Base-by-base conservation (phyloP, 352 stramenopile genomes). In the Globisporangium mamillatum region DNA sequence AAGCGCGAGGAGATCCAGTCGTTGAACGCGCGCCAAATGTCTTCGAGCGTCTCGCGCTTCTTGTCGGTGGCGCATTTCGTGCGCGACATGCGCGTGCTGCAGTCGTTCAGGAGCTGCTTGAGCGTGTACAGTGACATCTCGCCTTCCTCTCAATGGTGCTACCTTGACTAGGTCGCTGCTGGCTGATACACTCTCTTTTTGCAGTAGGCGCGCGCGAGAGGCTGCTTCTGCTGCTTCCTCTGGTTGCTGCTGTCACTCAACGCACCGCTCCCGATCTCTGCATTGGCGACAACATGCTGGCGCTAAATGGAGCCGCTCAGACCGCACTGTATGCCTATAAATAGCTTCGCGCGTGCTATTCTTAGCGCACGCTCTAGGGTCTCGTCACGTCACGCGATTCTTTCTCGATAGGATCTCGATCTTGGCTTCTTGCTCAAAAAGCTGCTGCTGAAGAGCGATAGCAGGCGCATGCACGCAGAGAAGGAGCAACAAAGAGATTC, bases 1-100 rank as follows among this genome's bases (percentile, higher is more conserved):
- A 91, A 90, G 44, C 82, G 82, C 50, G 81, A 88, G 54, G 90
- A 81, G 63, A 93, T 86, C 85, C 85, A 93, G 58, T 85, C 85
- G 63, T 91, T 93, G 53, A 93, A 74, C 32, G 85, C 85, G 4
- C 78, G 68, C 85, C 85, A 93, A 14, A 91, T 69, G 59, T 89
- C 80, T 64, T 89, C 85, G 16, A 93, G 79, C 10, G 79, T 92
- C 68, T 93, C 83, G 29, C 76, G 78, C 68, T 91, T 92, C 68
- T 82, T 85, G 41, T 91, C 79, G 7, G 77, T 62, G 9, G 80
- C 72, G 46, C 77, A 78, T 71, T 81, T 78, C 53, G 85, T 92
- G 46, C 85, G 80, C 32, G 78, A 80, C 60, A 85, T 63, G 38
- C 78, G 78, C 34, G 76, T 71, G 57, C 82, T 90, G 71, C 83